These are phyloP conservation scores for Paramecium sexaurelia DNA, from an alignment of 73 alveolate species.

Conservation along the genomic window DNA sequence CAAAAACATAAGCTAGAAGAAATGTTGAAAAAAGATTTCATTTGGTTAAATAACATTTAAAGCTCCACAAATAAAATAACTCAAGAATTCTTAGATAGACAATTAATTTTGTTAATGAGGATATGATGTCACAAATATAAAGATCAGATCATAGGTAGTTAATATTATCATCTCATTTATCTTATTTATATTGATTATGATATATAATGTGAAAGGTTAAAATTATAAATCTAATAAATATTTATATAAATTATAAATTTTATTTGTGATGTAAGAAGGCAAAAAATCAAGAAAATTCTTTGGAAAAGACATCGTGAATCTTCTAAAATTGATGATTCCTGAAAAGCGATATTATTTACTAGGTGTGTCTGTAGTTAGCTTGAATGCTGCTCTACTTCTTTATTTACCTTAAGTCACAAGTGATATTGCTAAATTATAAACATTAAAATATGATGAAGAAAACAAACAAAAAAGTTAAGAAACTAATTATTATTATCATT, in stretches of 20 bases:
- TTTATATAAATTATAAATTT: background rate
- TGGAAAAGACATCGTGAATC: background rate
- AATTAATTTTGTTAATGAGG: background rate
- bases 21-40: background rate
- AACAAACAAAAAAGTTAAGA: constrained; percentile 13
- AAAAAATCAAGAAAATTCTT: background rate
- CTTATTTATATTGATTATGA: background rate
- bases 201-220: background rate
- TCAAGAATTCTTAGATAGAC: background rate
- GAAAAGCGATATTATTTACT: background rate
- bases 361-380: constrained; percentile 34
- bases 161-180: background rate
- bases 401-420: constrained; percentile 39
- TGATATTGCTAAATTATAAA: background rate
- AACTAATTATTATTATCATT: background rate
- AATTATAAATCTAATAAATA: background rate
- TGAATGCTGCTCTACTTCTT: constrained; percentile 16
- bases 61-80: background rate
- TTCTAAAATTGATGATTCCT: constrained; percentile 35
- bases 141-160: background rate
- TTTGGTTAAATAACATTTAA: background rate
- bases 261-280: background rate
- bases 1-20: background rate
- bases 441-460: constrained; percentile 44
- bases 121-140: background rate